phyloP scores from a whole-genome alignment of 2,329 filamentous ascomycete species.

The Amauroascus verrucosus region DNA sequence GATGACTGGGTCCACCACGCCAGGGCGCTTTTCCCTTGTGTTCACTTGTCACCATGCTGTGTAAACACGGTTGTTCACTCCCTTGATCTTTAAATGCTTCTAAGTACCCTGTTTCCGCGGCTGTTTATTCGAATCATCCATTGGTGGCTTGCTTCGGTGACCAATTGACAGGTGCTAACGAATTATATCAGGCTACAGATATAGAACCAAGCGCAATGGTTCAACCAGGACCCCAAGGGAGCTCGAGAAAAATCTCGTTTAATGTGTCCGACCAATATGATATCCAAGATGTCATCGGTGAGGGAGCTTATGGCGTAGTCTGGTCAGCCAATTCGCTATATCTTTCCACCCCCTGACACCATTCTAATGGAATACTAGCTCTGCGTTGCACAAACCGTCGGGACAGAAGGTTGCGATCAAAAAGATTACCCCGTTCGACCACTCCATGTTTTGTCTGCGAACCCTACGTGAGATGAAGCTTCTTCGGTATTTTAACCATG shows the following conservation, averaged over 20 bases:
- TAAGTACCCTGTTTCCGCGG: not conserved
- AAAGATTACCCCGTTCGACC: slow-evolving; percentile 98
- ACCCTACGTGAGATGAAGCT: slow-evolving; percentile 99
- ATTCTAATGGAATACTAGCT: slow-evolving; percentile 46
- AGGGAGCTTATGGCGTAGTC: slow-evolving; percentile 96
- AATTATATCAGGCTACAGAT: not conserved
- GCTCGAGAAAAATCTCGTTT: slow-evolving; percentile 91
- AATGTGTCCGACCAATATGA: slow-evolving; percentile 99
- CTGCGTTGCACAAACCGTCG: slow-evolving; percentile 94
- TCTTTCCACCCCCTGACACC: not conserved
- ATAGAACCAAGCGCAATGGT: slow-evolving; percentile 27
- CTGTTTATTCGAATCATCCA: not conserved
- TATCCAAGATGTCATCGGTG: slow-evolving; percentile 97
- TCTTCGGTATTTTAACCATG: slow-evolving; percentile 96
- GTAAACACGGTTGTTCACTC: not conserved
- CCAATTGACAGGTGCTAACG: slow-evolving; percentile 1
- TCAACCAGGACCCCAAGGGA: slow-evolving; percentile 41
- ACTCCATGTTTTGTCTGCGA: slow-evolving; percentile 96
- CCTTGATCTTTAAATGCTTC: not conserved
- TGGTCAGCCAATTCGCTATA: slow-evolving; percentile 55
- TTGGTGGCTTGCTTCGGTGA: not conserved
- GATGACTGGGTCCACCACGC: not conserved
- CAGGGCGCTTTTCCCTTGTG: not conserved
- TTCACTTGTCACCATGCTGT: not conserved
- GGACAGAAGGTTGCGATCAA: slow-evolving; percentile 99